A percentile compares a stretch with the other conserved stretches of the same genome.
These are phyloP conservation scores for Coniochaeta sp. DNA, from an alignment of 2,329 filamentous ascomycete genomes.

Conservation along the genomic window DNA sequence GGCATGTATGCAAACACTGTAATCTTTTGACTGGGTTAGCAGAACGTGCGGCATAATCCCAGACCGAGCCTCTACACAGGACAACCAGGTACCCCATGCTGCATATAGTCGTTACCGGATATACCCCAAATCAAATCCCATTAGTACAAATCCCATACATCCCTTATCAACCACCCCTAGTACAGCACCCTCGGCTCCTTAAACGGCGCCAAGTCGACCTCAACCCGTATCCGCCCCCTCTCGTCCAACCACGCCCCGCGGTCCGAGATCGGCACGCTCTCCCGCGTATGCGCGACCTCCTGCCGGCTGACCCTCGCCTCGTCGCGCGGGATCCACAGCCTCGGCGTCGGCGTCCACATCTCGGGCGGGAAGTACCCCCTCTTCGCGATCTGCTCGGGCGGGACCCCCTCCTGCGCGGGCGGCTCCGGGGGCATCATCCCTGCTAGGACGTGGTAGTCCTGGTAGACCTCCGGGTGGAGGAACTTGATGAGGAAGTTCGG, in stretches of 20 bases:
- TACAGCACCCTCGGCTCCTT: constrained; percentile 18
- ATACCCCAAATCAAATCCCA: too few species aligned
- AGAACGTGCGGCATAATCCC: too few species aligned
- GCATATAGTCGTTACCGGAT: too few species aligned
- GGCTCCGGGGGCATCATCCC: constrained; percentile 39
- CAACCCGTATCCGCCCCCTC: constrained; percentile 13
- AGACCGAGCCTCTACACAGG: too few species aligned
- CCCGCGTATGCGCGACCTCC: constrained; percentile 60
- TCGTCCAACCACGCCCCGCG: constrained; percentile 63
- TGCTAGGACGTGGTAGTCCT: constrained; percentile 51
- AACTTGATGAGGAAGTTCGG: constrained; percentile 46
- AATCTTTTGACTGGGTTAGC: too few species aligned
- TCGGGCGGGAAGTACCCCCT: constrained; percentile 68
- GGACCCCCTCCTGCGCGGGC: constrained; percentile 2
- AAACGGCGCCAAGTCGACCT: constrained; percentile 17
- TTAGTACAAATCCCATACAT: background rate
- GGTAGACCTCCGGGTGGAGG: constrained; percentile 51
- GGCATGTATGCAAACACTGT: too few species aligned
- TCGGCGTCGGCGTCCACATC: constrained; percentile 51
- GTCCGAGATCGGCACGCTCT: constrained; percentile 60
- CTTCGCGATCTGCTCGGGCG: constrained; percentile 33
- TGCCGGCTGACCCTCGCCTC: constrained; percentile 61
- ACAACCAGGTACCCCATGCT: too few species aligned
- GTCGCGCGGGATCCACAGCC: constrained; percentile 73
- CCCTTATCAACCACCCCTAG: constrained; percentile 1